Evolutionary conservation across 208 protist genomes (phyloP).

Genomic region (Trypanosoma theileri): DNA sequence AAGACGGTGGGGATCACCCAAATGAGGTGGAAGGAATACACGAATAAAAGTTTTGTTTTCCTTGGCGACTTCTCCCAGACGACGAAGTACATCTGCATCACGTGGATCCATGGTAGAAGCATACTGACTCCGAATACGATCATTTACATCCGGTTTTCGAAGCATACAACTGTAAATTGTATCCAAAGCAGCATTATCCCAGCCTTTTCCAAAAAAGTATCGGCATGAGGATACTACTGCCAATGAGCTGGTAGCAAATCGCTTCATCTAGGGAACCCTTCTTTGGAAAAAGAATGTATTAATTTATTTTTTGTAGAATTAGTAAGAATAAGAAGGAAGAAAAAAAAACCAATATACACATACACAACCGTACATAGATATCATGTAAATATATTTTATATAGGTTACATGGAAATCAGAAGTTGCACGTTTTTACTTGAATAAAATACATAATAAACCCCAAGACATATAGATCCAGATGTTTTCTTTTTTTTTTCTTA

Average conservation of each 20-base stretch:
- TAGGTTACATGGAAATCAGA: no score
- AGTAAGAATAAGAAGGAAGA: no score
- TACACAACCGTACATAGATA: no score
- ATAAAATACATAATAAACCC: no score
- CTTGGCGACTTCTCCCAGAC: constrained; percentile 75
- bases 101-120: constrained; percentile 87
- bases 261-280: constrained; percentile 59
- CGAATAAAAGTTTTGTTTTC: constrained; percentile 89
- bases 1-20: constrained; percentile 87
- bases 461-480: no score
- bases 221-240: constrained; percentile 45
- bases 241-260: constrained; percentile 61
- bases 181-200: constrained; percentile 88
- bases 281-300: constrained; percentile 1
- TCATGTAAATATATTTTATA: no score
- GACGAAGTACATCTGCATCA: constrained; percentile 78
- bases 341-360: no score
- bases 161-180: constrained; percentile 85
- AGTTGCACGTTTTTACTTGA: no score
- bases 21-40: constrained; percentile 81
- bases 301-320: no score
- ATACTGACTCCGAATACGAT: constrained; percentile 77
- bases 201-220: constrained; percentile 90
- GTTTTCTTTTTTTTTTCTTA: no score
- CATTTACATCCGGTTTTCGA: constrained; percentile 87